Evolutionary conservation across 2,329 filamentous ascomycete species (phyloP), one percentile per base, ranked within the genome.

Genomic region (Ascochyta rabiei): DNA sequence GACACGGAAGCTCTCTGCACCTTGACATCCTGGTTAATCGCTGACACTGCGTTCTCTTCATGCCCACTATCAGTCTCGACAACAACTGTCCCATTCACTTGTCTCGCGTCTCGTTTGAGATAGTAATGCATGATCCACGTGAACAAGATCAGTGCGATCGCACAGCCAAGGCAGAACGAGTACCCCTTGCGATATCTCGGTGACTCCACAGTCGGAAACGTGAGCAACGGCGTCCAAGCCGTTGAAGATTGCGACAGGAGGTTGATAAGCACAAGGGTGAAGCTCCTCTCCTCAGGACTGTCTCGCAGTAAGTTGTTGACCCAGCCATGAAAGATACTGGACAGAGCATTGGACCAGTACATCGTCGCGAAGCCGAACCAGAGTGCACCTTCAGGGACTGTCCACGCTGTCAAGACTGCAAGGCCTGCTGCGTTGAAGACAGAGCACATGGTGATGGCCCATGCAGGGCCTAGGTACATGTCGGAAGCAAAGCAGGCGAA

Each of bases 401-500:
- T 68, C 83, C 82, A 86, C 6, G 82, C 69, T 1, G 80, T 74
- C 4, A 84, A 72, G 21, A 85, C 81, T 9, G 80, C 69, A 38
- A 82, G 63, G 0, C 81, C 82, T 24, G 80, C 75, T 15, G 79
- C 75, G 57, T 84, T 84, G 76, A 79, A 81, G 0, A 51, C 47
- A 31, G 78, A 75, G 0, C 81, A 72, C 35, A 81, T 59, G 0
- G 81, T 82, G 39, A 85, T 84, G 1, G 79, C 83, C 73, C 80
- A 82, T 0, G 79, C 79, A 0, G 78, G 81, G 0, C 81, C 81
- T 3, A 81, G 68, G 2, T 81, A 63, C 4, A 84, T 72, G 65
- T 84, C 83, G 0, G 82, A 82, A 0, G 76, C 73, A 55, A 86
- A 85, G 62, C 78, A 81, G 28, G 82, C 75, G 38, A 82, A 74